Conservation (phyloP, 345 rosid species). For the Dovyalis caffra region DNA sequence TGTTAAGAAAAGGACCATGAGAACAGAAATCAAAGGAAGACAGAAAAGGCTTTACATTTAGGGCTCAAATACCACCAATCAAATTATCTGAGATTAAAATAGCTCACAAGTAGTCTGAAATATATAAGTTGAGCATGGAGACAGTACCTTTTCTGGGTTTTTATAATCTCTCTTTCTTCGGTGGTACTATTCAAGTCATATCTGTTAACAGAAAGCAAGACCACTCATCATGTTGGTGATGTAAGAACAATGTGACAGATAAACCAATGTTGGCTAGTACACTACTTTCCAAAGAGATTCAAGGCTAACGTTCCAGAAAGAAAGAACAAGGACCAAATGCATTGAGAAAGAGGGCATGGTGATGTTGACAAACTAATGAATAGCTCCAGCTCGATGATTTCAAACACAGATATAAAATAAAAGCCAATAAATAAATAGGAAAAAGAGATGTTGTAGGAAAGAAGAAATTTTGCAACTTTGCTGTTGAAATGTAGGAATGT, state of each 20-base stretch:
- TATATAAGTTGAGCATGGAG: background rate
- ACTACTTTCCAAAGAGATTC: background rate
- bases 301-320: background rate
- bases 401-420: background rate
- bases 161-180: constrained; percentile 67
- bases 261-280: background rate
- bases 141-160: constrained; percentile 66
- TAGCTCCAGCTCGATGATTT: background rate
- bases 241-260: background rate
- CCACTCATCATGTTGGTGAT: background rate
- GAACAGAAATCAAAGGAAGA: background rate
- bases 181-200: constrained; percentile 72
- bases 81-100: background rate
- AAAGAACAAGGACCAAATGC: background rate
- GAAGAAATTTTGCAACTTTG: background rate
- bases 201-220: constrained; percentile 38
- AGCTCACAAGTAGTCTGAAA: constrained; percentile 6
- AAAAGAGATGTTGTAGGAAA: background rate
- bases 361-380: background rate
- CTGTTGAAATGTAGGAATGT: background rate
- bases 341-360: background rate
- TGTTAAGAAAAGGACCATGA: constrained; percentile 2
- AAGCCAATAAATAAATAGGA: background rate
- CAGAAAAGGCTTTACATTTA: background rate
- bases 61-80: background rate